These are phyloP conservation scores for Boletus tomentosulus DNA, from an alignment of 768 basidiomycete genomes.

Conservation along the genomic window DNA sequence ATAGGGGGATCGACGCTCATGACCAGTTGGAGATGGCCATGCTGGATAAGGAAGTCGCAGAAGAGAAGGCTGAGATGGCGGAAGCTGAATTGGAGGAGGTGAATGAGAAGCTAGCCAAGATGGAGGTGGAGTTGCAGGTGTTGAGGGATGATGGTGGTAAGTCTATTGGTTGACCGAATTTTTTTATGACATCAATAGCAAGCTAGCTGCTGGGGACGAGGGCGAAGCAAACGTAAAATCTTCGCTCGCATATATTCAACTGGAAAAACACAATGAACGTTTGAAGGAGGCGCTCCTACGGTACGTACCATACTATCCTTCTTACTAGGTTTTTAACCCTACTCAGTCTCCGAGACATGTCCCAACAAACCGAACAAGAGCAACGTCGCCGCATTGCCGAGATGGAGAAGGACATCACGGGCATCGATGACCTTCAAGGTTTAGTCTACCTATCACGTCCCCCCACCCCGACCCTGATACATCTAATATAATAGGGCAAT, in stretches of 20 bases:
- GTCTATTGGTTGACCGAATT: not conserved
- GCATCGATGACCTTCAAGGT: slow-evolving; percentile 80
- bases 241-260: slow-evolving; percentile 71
- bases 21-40: slow-evolving; percentile 94
- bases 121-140: slow-evolving; percentile 82
- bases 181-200: slow-evolving; percentile 2
- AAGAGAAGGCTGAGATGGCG: slow-evolving; percentile 81
- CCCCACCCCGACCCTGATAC: slow-evolving; percentile 2
- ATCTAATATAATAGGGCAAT: slow-evolving; percentile 49
- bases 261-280: slow-evolving; percentile 95
- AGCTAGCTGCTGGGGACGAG: slow-evolving; percentile 24
- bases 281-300: slow-evolving; percentile 91
- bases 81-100: slow-evolving; percentile 75
- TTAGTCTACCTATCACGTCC: slow-evolving; percentile 1
- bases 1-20: slow-evolving; percentile 67
- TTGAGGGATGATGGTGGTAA: slow-evolving; percentile 55
- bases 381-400: slow-evolving; percentile 76
- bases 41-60: slow-evolving; percentile 95
- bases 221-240: slow-evolving; percentile 41
- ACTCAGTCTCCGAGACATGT: slow-evolving; percentile 77
- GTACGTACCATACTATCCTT: slow-evolving; percentile 35
- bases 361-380: slow-evolving; percentile 83
- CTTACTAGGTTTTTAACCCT: not conserved
- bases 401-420: slow-evolving; percentile 83
- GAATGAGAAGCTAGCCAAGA: slow-evolving; percentile 70